phyloP scores from a whole-genome alignment of 805 yeast species.

The Candida multigemmis region DNA sequence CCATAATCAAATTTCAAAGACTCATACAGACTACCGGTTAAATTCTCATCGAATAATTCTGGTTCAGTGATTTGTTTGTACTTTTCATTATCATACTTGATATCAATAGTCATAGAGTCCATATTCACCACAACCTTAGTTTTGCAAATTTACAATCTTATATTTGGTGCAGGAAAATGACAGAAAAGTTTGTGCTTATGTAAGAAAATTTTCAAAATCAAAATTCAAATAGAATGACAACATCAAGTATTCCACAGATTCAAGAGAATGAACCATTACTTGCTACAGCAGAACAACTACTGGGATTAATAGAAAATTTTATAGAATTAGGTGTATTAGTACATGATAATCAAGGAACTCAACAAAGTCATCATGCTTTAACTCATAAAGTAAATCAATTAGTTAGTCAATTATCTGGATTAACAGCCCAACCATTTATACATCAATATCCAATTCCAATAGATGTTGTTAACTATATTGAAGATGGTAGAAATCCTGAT shows the following conservation, averaged over 20 bases:
- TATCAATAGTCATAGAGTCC: too few species aligned
- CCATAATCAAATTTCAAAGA: too few species aligned
- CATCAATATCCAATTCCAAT: constrained; percentile 50
- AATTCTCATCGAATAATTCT: too few species aligned
- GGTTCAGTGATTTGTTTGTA: too few species aligned
- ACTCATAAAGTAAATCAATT: constrained; percentile 34
- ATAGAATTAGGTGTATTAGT: constrained; percentile 86
- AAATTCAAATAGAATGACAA: too few species aligned
- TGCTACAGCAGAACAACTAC: constrained; percentile 21
- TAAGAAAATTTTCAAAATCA: too few species aligned
- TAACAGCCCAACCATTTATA: constrained; percentile 22
- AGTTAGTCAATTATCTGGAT: constrained; percentile 24
- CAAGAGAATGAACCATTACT: constrained; percentile 19
- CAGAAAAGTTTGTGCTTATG: too few species aligned
- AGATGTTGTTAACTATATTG: constrained; percentile 86
- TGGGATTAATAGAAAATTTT: constrained; percentile 51
- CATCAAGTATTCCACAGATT: constrained; percentile 13
- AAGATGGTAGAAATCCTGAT: constrained; percentile 95
- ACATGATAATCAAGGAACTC: constrained; percentile 89
- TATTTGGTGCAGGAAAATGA: too few species aligned
- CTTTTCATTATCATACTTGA: too few species aligned
- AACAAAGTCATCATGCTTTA: constrained; percentile 53
- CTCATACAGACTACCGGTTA: too few species aligned
- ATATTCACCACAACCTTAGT: too few species aligned
- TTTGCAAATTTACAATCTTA: too few species aligned